phyloP scores from a whole-genome alignment of 306 rosid species.

The Trifolium repens region DNA sequence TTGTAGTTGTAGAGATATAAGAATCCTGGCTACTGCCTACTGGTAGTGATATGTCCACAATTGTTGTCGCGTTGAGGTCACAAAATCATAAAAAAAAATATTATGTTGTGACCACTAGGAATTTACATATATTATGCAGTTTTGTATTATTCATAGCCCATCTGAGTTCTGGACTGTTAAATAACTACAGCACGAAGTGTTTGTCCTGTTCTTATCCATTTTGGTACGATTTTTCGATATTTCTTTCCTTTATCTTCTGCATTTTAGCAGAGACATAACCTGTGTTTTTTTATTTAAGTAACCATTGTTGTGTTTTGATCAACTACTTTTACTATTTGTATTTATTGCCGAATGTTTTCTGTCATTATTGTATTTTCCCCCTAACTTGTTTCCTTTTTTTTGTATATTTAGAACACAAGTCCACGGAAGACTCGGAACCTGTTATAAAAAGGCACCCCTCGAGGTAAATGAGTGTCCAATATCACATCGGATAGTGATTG shows the following conservation, averaged over 20 bases:
- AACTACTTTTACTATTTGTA: not conserved
- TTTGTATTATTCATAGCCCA: not conserved
- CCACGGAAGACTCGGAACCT: constrained; percentile 44
- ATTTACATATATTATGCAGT: not conserved
- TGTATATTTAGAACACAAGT: constrained; percentile 39
- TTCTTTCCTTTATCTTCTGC: constrained; percentile 1
- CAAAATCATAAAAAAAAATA: not conserved
- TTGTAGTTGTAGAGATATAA: not conserved
- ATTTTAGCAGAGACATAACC: not conserved
- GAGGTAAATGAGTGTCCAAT: constrained; percentile 38
- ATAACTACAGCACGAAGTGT: not conserved
- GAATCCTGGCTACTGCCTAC: not conserved
- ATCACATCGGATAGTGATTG: constrained; percentile 37
- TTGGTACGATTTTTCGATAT: constrained; percentile 4
- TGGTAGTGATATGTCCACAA: not conserved
- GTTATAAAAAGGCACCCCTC: constrained; percentile 34
- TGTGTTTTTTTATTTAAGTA: not conserved
- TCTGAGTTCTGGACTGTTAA: not conserved
- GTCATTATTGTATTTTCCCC: constrained; percentile 24
- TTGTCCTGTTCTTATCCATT: constrained; percentile 14
- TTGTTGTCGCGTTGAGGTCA: not conserved
- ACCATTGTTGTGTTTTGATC: constrained; percentile 2
- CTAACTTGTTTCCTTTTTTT: constrained; percentile 1
- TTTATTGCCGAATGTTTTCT: not conserved
- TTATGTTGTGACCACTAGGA: not conserved